These are phyloP conservation scores for Salicornia ramosissima DNA, from an alignment of 148 eudicot species.

Conservation along the genomic window DNA sequence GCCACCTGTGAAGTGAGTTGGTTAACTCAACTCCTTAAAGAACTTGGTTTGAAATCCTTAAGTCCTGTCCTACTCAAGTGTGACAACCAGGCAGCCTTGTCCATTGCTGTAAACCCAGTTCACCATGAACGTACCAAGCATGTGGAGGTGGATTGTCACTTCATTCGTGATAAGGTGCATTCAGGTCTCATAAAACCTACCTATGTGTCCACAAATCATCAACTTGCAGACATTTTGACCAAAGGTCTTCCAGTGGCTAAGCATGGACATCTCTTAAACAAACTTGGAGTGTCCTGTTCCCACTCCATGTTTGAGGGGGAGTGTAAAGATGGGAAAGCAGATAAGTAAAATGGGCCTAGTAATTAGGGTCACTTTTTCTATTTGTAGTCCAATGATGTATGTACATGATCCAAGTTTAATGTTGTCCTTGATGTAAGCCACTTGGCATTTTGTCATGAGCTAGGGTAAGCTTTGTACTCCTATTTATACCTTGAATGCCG, in stretches of 20 bases:
- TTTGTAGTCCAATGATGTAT: no score
- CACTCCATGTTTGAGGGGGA: no score
- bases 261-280: no score
- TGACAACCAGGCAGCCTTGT: neutral
- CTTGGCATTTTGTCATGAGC: no score
- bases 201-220: neutral
- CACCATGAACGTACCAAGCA: conserved; percentile 8
- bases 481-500: no score
- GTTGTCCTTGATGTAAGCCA: no score
- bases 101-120: neutral
- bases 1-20: conserved; percentile 5
- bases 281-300: no score
- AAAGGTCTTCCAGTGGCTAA: neutral
- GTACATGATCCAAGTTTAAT: no score
- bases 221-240: neutral
- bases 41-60: neutral
- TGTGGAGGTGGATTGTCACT: conserved; percentile 2
- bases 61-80: neutral
- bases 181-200: neutral
- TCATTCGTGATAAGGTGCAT: neutral
- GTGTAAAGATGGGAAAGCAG: no score
- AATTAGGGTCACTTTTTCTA: no score
- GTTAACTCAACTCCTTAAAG: neutral
- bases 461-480: no score
- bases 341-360: no score